These are phyloP conservation scores for Alternaria sp. DNA, from an alignment of 2,329 filamentous ascomycete genomes.

Conservation along the genomic window DNA sequence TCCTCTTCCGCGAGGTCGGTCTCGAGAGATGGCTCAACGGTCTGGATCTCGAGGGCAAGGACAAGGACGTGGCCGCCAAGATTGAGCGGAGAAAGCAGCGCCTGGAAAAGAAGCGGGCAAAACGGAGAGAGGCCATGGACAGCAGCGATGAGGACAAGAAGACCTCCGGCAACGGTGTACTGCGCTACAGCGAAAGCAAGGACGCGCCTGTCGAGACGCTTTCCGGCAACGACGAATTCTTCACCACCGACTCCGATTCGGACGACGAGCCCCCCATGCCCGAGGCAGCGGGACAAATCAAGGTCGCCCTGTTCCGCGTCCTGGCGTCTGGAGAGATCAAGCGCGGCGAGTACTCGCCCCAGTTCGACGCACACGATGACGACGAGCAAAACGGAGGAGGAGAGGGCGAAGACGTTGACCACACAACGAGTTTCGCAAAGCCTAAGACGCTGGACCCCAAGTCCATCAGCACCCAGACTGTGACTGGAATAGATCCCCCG, in stretches of 20 bases:
- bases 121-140: constrained; percentile 66
- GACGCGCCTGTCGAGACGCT: constrained; percentile 75
- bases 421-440: constrained; percentile 97
- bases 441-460: constrained; percentile 95
- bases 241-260: constrained; percentile 69
- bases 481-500: constrained; percentile 95
- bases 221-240: constrained; percentile 71
- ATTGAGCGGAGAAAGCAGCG: constrained; percentile 67
- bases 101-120: constrained; percentile 85
- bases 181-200: constrained; percentile 81
- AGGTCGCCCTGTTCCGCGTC: constrained; percentile 94
- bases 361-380: constrained; percentile 96
- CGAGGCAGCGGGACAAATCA: constrained; percentile 96
- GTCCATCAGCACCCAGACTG: constrained; percentile 97
- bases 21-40: constrained; percentile 96
- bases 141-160: constrained; percentile 56
- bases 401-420: constrained; percentile 83
- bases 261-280: constrained; percentile 86
- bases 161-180: constrained; percentile 60
- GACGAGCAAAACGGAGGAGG: constrained; percentile 71
- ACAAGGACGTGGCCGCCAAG: constrained; percentile 77
- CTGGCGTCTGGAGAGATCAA: constrained; percentile 96
- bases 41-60: constrained; percentile 86
- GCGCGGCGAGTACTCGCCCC: constrained; percentile 95
- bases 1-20: constrained; percentile 95